These are phyloP conservation scores for Suillus decipiens DNA, from an alignment of 768 basidiomycete genomes.

Conservation along the genomic window DNA sequence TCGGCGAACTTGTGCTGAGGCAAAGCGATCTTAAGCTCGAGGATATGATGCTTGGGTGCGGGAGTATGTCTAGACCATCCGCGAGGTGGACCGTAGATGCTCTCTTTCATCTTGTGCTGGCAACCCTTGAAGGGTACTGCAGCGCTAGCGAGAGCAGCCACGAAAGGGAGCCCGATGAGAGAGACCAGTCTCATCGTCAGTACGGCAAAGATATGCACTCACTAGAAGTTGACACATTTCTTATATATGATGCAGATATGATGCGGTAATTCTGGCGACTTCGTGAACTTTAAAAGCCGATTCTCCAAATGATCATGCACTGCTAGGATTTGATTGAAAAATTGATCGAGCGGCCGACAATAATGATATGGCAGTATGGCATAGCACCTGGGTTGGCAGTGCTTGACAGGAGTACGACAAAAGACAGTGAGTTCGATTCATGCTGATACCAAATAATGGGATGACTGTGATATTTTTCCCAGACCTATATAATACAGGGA, in stretches of 20 bases:
- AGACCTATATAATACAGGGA: too few relatives aligned
- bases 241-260: slow-evolving; percentile 1
- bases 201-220: slow-evolving; percentile 19
- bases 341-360: too few relatives aligned
- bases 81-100: slow-evolving; percentile 40
- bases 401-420: too few relatives aligned
- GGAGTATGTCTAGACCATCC: slow-evolving; percentile 49
- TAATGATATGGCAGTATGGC: too few relatives aligned
- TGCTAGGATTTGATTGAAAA: too few relatives aligned
- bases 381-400: too few relatives aligned
- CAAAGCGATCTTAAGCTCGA: slow-evolving; percentile 60
- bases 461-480: too few relatives aligned
- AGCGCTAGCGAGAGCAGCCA: slow-evolving; percentile 17
- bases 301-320: background rate
- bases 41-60: slow-evolving; percentile 46
- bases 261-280: background rate
- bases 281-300: background rate
- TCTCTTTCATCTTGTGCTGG: slow-evolving; percentile 50
- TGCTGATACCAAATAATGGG: too few relatives aligned
- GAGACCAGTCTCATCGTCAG: background rate
- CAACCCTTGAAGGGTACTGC: slow-evolving; percentile 16
- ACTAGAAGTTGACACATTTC: background rate
- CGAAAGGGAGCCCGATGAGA: slow-evolving; percentile 8
- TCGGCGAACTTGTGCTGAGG: slow-evolving; percentile 51
- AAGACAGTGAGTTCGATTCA: too few relatives aligned